Evolutionary conservation across 2,329 filamentous ascomycete species (phyloP).

Genomic region (Gnomoniopsis sp.): DNA sequence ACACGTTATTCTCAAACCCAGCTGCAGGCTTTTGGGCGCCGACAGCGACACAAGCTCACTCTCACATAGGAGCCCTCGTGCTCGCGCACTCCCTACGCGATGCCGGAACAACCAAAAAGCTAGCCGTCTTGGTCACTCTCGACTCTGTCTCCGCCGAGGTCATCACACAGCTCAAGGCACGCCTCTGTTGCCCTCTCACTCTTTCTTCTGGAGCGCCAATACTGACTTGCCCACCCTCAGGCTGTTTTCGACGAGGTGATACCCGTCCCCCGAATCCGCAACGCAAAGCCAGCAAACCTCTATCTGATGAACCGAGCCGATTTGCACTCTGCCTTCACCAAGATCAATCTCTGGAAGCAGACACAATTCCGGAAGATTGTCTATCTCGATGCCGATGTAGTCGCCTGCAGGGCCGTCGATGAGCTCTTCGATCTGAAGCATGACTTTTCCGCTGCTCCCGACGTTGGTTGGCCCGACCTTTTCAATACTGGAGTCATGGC

Average conservation of each 20-base stretch:
- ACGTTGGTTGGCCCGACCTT: constrained; percentile 96
- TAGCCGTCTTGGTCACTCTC: constrained; percentile 79
- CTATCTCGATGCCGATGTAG: constrained; percentile 90
- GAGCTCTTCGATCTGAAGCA: constrained; percentile 74
- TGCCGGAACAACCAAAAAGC: constrained; percentile 79
- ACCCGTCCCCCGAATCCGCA: constrained; percentile 76
- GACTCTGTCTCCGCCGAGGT: constrained; percentile 74
- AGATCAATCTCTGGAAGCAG: constrained; percentile 91
- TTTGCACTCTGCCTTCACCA: constrained; percentile 90
- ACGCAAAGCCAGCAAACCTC: constrained; percentile 75
- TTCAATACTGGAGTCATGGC: constrained; percentile 99
- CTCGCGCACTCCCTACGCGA: constrained; percentile 93
- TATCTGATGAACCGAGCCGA: constrained; percentile 89
- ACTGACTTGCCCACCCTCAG: constrained; percentile 40
- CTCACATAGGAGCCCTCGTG: constrained; percentile 73
- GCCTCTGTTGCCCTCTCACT: constrained; percentile 18
- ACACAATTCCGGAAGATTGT: constrained; percentile 88
- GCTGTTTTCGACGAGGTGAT: constrained; percentile 85
- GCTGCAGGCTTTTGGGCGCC: too few species aligned
- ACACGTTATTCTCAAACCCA: constrained; percentile 16
- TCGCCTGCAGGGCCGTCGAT: constrained; percentile 86
- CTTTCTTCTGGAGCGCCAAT: constrained; percentile 3
- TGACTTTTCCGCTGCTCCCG: constrained; percentile 71
- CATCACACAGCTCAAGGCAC: constrained; percentile 74
- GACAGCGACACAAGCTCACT: constrained; percentile 16